Conservation (phyloP, 1,284 basidiomycete genomes). For the Ceratobasidium sp. region DNA sequence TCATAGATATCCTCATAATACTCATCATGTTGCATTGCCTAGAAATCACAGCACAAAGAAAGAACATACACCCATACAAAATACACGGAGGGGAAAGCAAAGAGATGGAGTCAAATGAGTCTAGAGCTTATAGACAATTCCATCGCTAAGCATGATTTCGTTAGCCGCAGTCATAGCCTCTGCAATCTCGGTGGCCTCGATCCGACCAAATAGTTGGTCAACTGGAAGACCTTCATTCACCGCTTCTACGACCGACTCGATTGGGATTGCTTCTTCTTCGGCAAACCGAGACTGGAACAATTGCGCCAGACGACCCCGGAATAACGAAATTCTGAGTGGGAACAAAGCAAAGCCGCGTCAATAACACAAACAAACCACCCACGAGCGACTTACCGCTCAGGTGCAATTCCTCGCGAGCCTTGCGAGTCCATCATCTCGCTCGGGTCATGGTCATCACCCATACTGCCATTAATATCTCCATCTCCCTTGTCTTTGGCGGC, state of each 20-base stretch:
- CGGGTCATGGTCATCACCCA: slow-evolving; percentile 46
- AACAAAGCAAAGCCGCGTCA: neutral
- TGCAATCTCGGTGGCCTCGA: slow-evolving; percentile 81
- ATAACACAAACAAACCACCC: slow-evolving; percentile 12
- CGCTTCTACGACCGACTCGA: slow-evolving; percentile 75
- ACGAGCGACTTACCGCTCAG: slow-evolving; percentile 63
- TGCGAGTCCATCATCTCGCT: slow-evolving; percentile 34
- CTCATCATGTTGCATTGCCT: neutral
- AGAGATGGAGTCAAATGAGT: slow-evolving; percentile 49
- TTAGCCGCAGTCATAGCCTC: slow-evolving; percentile 83
- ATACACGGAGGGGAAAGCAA: slow-evolving; percentile 18
- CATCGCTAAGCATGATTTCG: slow-evolving; percentile 89
- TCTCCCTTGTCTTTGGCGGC: slow-evolving; percentile 43
- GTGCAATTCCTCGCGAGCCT: slow-evolving; percentile 48
- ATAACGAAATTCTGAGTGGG: slow-evolving; percentile 70
- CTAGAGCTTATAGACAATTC: slow-evolving; percentile 75
- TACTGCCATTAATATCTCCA: slow-evolving; percentile 50
- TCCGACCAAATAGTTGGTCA: slow-evolving; percentile 77
- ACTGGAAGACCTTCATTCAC: slow-evolving; percentile 83
- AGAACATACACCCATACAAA: slow-evolving; percentile 8
- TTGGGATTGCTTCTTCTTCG: slow-evolving; percentile 79
- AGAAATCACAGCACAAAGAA: neutral
- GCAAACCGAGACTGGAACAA: slow-evolving; percentile 74
- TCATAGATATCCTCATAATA: slow-evolving; percentile 15
- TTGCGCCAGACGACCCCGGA: slow-evolving; percentile 77